phyloP scores from a whole-genome alignment of 2,329 filamentous ascomycete species.

The Penicillium italicum region DNA sequence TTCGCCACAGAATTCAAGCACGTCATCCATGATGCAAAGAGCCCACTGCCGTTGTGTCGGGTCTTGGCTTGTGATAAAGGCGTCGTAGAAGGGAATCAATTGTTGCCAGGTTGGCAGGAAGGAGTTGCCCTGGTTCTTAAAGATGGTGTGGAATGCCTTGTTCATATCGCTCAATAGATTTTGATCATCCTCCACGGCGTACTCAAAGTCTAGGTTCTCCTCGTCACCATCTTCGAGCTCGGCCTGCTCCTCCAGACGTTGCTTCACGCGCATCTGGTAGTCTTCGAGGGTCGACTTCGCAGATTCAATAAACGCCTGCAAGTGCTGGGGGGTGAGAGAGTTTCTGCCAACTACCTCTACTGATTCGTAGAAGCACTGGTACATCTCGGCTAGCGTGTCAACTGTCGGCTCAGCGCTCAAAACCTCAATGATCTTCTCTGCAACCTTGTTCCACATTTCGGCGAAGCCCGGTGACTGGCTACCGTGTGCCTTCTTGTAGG shows the following conservation, averaged over 20 bases:
- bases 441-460: slow-evolving; percentile 79
- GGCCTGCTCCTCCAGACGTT: slow-evolving; percentile 77
- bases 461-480: slow-evolving; percentile 72
- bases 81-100: slow-evolving; percentile 78
- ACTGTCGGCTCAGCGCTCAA: slow-evolving; percentile 91
- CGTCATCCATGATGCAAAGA: slow-evolving; percentile 98
- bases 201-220: slow-evolving; percentile 77
- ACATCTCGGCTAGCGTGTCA: slow-evolving; percentile 97
- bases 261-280: slow-evolving; percentile 81
- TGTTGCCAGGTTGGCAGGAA: slow-evolving; percentile 89
- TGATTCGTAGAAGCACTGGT: slow-evolving; percentile 98
- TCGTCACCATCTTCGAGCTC: slow-evolving; percentile 88
- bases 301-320: slow-evolving; percentile 82
- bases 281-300: slow-evolving; percentile 84
- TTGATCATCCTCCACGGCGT: slow-evolving; percentile 96
- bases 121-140: slow-evolving; percentile 84
- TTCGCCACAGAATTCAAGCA: slow-evolving; percentile 90
- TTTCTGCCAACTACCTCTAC: slow-evolving; percentile 89
- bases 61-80: slow-evolving; percentile 75
- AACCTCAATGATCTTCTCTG: slow-evolving; percentile 89
- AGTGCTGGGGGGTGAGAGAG: slow-evolving; percentile 72
- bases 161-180: slow-evolving; percentile 98
- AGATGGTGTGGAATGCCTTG: slow-evolving; percentile 98
- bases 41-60: slow-evolving; percentile 96
- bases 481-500: slow-evolving; percentile 90